Evolutionary conservation across 331 rosid species (phyloP), one percentile per base, ranked within the genome.

Genomic region (Quercus phellos): DNA sequence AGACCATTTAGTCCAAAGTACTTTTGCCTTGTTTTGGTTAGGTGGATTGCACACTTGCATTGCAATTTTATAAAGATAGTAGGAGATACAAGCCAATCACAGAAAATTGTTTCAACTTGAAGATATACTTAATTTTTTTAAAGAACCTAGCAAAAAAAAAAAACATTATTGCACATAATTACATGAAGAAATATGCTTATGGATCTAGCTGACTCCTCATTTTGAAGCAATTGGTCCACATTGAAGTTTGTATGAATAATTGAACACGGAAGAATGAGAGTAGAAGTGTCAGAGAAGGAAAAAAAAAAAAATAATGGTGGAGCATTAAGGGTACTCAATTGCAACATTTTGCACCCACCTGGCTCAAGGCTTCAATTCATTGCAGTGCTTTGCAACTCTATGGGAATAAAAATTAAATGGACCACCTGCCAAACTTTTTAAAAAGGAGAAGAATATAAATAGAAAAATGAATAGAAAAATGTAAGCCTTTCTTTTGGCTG

Each of bases 381-480:
- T 12, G 53, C 53, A 46, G 53, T 12, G 53, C 53, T 46, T 46
- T 46, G 55, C 51, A 54, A 5, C 21, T 76, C n/a, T 42, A 50
- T 13, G 14, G 27, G 63, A 76, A 2, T 19, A 64, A 76, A 32
- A 12, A 51, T 77, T 80, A 83, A 72, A 22, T 43, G 88, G 88
- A 82, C 90, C 86, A 82, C 89, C 78, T 80, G 84, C 73, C 79
- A 76, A 80, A 11, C 43, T 78, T 32, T 79, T 26, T 43, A 71
- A 42, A 54, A 55, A 72, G 64, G 24, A 56, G 21, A 61, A 30
- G 53, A 43, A 22, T 12, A 21, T 3, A 14, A 42, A 46, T 46
- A 10, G 0, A 46, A 46, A 46, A 46, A 12, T 10, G 16, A 13
- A 46, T 12, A 46, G 17, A 10, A 46, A 24, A 24, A 17, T 26